phyloP scores from a whole-genome alignment of 306 rosid genomes.

The Biancaea sappan region DNA sequence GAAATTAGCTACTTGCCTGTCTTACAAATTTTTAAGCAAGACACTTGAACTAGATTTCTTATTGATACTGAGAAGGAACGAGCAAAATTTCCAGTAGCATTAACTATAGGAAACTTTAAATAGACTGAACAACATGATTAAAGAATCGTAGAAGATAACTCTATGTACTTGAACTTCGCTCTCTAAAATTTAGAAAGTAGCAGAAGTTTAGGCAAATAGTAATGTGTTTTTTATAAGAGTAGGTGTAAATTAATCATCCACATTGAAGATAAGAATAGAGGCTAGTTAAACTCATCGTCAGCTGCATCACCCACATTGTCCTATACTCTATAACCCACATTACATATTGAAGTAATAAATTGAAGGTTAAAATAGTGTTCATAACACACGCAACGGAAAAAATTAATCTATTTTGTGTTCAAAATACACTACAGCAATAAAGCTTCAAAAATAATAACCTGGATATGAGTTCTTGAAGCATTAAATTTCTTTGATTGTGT shows the following conservation, averaged over 20 bases:
- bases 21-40: constrained; percentile 27
- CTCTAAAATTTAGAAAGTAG: not conserved
- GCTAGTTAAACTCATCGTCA: not conserved
- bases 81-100: not conserved
- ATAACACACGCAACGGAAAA: no score
- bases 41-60: constrained; percentile 32
- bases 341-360: no score
- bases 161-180: constrained; percentile 18
- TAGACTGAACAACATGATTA: constrained; percentile 37
- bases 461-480: no score
- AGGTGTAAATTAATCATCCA: not conserved
- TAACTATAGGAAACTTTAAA: not conserved
- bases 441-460: no score
- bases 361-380: no score
- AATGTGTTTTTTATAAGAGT: not conserved
- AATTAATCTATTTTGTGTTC: no score
- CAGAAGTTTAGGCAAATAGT: not conserved
- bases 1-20: constrained; percentile 31
- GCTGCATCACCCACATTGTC: no score
- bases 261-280: not conserved
- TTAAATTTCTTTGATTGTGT: no score
- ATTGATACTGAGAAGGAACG: constrained; percentile 17
- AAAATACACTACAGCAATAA: no score
- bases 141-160: constrained; percentile 11
- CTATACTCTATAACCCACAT: no score